Base-by-base conservation (phyloP, 169 alveolate species). In the Plasmodium gaboni region DNA sequence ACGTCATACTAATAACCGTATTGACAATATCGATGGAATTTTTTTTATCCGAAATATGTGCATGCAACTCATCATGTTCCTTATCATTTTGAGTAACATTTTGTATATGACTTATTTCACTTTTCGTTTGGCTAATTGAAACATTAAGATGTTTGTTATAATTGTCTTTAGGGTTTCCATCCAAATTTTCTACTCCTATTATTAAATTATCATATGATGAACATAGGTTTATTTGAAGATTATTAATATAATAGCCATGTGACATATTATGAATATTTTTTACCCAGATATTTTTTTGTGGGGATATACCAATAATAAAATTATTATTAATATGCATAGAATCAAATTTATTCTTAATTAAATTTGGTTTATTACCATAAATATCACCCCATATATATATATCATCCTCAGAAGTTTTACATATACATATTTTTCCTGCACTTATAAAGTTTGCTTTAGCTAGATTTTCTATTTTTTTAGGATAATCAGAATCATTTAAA, bases 361-460 rank as follows among this genome's bases (percentile, higher is more conserved):
- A 38, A 53, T 61, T 68, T 12, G 90, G 90, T 9, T 65, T 80
- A 32, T 28, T 53, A 17, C 90, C 90, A 57, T 80, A 80, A n/a
- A 6, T 68, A 26, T 59, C 73, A 1, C 90, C 90, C 90, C 90
- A 80, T 19, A 80, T 80, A 50, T 80, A 80, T 59, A 80, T 32
- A 19, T 80, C 73, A 13, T 19, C 80, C 2, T 80, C 90, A 1
- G 22, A 9, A 46, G 90, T 80, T 68, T 67, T 80, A 72, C 90
- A 80, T 55, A 80, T 60, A 53, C 90, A 67, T 13, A 80, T 61
- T 70, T 53, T 80, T 10, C 90, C 90, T 5, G 90, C 90, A 68
- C 83, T 80, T 1, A 80, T 51, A 55, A 38, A 80, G 12, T 12
- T 68, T 1, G 69, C 73, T 46, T 80, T 80, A 7, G 28, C 55